Conservation (phyloP, 140 eudicot genomes). For the Erigeron philadelphicus region DNA sequence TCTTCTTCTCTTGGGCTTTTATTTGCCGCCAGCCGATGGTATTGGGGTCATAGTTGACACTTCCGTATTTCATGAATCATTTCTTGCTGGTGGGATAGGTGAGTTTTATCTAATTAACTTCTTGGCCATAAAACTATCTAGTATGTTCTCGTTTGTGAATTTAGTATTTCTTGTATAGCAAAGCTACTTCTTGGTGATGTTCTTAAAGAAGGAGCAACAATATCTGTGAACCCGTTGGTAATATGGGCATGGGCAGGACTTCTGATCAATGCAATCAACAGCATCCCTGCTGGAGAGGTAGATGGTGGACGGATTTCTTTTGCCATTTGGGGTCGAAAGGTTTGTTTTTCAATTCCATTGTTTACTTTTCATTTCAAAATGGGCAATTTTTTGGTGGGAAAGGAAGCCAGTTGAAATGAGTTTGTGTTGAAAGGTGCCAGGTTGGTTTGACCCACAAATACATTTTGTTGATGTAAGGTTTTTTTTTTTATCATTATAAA, state of each 20-base stretch:
- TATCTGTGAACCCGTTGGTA: slow-evolving; percentile 85
- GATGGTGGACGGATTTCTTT: slow-evolving; percentile 97
- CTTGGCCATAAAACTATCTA: not conserved
- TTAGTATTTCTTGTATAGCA: slow-evolving; percentile 36
- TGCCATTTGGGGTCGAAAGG: slow-evolving; percentile 98
- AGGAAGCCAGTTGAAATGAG: not conserved
- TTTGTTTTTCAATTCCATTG: slow-evolving; percentile 20
- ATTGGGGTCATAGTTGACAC: slow-evolving; percentile 75
- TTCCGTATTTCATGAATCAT: slow-evolving; percentile 86
- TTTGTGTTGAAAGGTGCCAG: not conserved
- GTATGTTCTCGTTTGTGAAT: not conserved
- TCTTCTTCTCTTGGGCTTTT: slow-evolving; percentile 78
- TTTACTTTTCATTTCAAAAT: not conserved
- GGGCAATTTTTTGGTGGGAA: not conserved
- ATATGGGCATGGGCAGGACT: slow-evolving; percentile 99
- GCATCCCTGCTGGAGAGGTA: slow-evolving; percentile 98
- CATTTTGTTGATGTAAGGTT: not conserved
- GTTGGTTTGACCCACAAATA: slow-evolving; percentile 2
- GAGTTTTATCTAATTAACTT: slow-evolving; percentile 16
- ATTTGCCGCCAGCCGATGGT: slow-evolving; percentile 82
- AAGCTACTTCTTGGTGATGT: slow-evolving; percentile 89
- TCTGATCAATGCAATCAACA: slow-evolving; percentile 90
- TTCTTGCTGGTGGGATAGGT: slow-evolving; percentile 95
- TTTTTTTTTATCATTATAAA: no score
- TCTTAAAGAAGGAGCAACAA: slow-evolving; percentile 76